Evolutionary conservation across 306 rosid genomes (phyloP), one percentile per base, ranked within the genome.

Genomic region (Fragaria ananassa): DNA sequence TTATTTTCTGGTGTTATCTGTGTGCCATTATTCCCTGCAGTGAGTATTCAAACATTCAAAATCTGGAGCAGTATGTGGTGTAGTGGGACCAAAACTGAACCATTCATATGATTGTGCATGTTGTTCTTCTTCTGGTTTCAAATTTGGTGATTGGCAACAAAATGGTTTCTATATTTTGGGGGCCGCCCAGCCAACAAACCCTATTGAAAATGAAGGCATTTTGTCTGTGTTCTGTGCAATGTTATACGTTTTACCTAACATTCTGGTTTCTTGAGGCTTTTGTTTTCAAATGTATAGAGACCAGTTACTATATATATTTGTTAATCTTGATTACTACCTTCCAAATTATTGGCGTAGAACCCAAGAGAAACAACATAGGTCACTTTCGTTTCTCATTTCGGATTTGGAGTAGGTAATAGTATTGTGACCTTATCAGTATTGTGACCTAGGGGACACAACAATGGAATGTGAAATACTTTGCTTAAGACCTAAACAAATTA

Each of bases 21-120:
- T 65, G 10, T 19, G 41, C 29, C 7, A 65, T 10, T 65, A 65
- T 37, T 34, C 70, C 27, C 70, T 37, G 27, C 3, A 8, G 46
- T 64, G 23, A 63, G 35, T 63, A 64, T 64, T 64, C 69, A 64
- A 18, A 18, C 27, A 64, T 64, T 64, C 47, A 37, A 37, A 65
- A 65, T 65, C 47, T 65, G 27, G 23, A 18, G 47, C 70, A 65
- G 70, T 35, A 7, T 15, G 21, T 15, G 25, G 23, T 31, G 65
- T 34, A 14, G 37, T 61, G 19, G 67, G 67, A 61, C 67, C 41
- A 29, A 27, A 27, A 58, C 41, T 4, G 67, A 61, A 61, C 6
- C 67, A 27, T 42, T 42, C 45, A 10, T 10, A 29, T 61, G 34
- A 29, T 29, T 61, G 67, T 29, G 45, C 23, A 7, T 7, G 7